Conservation (phyloP, 2,329 filamentous ascomycete genomes). For the Westerdykella aurantiaca region DNA sequence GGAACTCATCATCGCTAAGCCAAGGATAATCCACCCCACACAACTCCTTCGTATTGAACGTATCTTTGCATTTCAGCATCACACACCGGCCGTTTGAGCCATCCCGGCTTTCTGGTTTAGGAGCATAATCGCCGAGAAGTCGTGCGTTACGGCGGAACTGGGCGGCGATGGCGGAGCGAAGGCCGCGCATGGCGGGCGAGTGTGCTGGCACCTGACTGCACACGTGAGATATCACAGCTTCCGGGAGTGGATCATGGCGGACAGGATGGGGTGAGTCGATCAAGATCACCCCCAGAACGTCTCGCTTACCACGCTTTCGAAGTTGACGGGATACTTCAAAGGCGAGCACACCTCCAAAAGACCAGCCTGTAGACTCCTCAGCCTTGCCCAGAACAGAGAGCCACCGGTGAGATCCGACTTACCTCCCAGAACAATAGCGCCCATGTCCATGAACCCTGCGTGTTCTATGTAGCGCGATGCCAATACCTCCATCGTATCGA, state of each 20-base stretch:
- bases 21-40: slow-evolving; percentile 13
- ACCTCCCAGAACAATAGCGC: slow-evolving; percentile 10
- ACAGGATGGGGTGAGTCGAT: not conserved
- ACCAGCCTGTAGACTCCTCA: slow-evolving; percentile 23
- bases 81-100: slow-evolving; percentile 11
- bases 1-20: not conserved
- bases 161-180: not conserved
- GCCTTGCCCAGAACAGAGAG: not conserved
- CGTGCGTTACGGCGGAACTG: slow-evolving; percentile 4
- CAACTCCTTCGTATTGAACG: slow-evolving; percentile 14
- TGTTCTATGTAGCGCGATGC: slow-evolving; percentile 12
- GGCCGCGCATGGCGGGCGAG: not conserved
- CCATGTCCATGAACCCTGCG: slow-evolving; percentile 9
- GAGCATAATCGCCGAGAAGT: slow-evolving; percentile 1
- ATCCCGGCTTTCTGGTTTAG: not conserved
- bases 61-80: slow-evolving; percentile 13
- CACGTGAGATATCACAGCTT: slow-evolving; percentile 2
- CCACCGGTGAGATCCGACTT: not conserved
- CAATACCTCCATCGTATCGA: slow-evolving; percentile 12
- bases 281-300: not conserved
- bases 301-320: not conserved
- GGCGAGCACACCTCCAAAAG: slow-evolving; percentile 34
- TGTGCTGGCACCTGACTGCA: too few relatives aligned
- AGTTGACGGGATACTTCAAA: slow-evolving; percentile 20
- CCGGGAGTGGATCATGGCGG: not conserved